These are phyloP conservation scores for Stagonosporopsis rhizophila DNA, from an alignment of 2,329 filamentous ascomycete genomes.

Conservation along the genomic window DNA sequence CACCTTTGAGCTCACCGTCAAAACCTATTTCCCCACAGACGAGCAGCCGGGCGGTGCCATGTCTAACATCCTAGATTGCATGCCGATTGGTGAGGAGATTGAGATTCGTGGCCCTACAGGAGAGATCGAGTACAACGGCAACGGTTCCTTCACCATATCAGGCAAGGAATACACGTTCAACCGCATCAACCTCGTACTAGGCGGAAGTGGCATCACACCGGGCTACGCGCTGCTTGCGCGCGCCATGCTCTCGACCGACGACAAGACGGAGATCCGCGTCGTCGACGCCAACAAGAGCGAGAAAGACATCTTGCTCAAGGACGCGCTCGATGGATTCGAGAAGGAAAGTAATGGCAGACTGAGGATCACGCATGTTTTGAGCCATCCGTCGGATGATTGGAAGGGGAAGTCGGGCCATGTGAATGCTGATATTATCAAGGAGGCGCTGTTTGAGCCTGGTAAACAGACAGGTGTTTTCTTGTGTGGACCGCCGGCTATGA, in stretches of 20 bases:
- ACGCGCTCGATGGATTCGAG: conserved; percentile 54
- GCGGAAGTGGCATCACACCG: conserved; percentile 60
- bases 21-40: conserved; percentile 59
- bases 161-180: conserved; percentile 52
- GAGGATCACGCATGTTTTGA: conserved; percentile 57
- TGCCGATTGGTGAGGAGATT: conserved; percentile 57
- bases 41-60: conserved; percentile 62
- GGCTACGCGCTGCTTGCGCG: conserved; percentile 59
- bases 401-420: conserved; percentile 56
- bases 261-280: conserved; percentile 51
- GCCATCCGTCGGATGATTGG: conserved; percentile 55
- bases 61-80: conserved; percentile 60
- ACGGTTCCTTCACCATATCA: conserved; percentile 57
- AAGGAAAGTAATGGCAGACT: conserved; percentile 50
- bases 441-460: conserved; percentile 52
- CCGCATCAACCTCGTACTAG: conserved; percentile 58
- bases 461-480: conserved; percentile 55
- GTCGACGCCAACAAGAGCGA: conserved; percentile 60
- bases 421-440: conserved; percentile 51
- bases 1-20: conserved; percentile 43
- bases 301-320: conserved; percentile 55
- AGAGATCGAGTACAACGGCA: conserved; percentile 58
- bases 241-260: conserved; percentile 46
- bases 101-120: conserved; percentile 62
- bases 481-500: conserved; percentile 60